Evolutionary conservation across 345 rosid genomes (phyloP).

Genomic region (Adansonia digitata): DNA sequence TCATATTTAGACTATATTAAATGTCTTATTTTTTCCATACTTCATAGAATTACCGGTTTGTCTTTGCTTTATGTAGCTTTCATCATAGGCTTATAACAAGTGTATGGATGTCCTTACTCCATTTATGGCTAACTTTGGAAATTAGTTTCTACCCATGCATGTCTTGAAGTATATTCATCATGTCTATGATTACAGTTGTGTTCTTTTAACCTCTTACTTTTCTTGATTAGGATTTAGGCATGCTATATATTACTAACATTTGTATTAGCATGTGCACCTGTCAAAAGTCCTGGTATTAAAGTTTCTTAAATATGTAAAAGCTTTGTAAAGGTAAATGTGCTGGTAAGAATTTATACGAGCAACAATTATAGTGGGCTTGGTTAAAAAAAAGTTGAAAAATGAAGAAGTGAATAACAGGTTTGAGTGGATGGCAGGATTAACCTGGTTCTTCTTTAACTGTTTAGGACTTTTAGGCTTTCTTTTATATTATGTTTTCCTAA

Average conservation of each 20-base stretch:
- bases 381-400: too few species aligned
- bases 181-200: neutral
- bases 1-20: neutral
- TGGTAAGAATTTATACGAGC: neutral
- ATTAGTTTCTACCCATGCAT: neutral
- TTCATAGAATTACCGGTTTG: neutral
- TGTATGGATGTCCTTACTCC: neutral
- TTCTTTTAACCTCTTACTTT: neutral
- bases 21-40: neutral
- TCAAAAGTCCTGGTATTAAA: too few species aligned
- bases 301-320: too few species aligned
- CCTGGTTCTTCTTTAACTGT: neutral
- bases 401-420: neutral
- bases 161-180: neutral
- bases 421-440: neutral
- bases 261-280: neutral
- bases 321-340: too few species aligned
- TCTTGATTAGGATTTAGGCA: neutral
- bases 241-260: neutral
- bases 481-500: neutral
- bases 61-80: neutral
- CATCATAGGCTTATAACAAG: neutral
- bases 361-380: neutral
- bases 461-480: neutral
- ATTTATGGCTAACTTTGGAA: neutral